Base-by-base conservation (phyloP, 495 filamentous ascomycete species). In the Trichocladium uniseriatum region DNA sequence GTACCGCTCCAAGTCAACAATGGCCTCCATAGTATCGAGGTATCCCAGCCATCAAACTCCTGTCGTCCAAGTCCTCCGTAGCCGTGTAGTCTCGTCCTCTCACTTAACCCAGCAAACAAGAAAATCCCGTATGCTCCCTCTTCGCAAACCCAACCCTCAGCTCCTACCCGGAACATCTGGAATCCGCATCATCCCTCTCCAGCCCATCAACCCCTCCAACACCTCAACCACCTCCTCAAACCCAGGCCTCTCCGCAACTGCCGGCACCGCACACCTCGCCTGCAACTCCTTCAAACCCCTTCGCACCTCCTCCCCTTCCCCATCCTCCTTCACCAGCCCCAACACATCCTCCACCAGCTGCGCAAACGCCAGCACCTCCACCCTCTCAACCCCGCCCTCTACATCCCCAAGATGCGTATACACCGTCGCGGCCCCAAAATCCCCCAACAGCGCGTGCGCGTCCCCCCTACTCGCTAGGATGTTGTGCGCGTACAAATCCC, bases 311-410 rank as follows among this genome's bases (percentile, higher is more conserved):
- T 28, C 29, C 18, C 24, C 48, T n/a, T 42, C 52, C 29, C 27
- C 18, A 20, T 21, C 42, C 18, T 50, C 41, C n/a, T 21, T 38
- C 27, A 60, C 29, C 31, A 56, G 7, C 24, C 51, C 51, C 14
- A 70, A 51, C 11, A 74, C 34, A 49, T 70, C 65, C 41, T 72
- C 71, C 43, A 71, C 48, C 29, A 76, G 54, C 47, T 69, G 57
- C 15, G 60, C 69, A 53, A 73, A 76, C 10, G 71, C 71, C 45
- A 70, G 56, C 14, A 73, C 68, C 46, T 74, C 70, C 24, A 73
- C 45, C 54, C 48, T 64, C 54, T 75, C 69, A 3, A 73, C 31
- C 24, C 28, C 48, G n/a, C 28, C 32, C 0, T 24, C 4, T 22
- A 42, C 50, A 3, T 32, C 38, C 0, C 31, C n/a, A n/a, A n/a